Evolutionary conservation across 176 grass and related monocot genomes (phyloP), one percentile per base, ranked within the genome.

Genomic region (Oryza brachyantha): DNA sequence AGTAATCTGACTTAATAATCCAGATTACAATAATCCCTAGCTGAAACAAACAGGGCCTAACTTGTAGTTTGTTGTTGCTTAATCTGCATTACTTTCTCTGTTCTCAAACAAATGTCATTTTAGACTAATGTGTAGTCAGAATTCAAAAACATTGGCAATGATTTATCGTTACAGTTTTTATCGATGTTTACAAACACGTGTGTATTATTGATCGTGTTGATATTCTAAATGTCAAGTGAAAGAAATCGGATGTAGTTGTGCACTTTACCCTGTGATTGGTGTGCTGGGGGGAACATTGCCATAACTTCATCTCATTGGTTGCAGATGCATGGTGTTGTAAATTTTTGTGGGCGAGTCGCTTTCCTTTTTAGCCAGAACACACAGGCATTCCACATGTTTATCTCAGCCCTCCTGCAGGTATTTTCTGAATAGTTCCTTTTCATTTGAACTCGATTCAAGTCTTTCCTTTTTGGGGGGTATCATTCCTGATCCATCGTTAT

Each of bases 311-410:
- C 16, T 75, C 52, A n/a, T 65, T 58, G 2, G 61, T 29, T 82
- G 61, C 84, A 99, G 96, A 87, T 99, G 92, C 84, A 90, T 68
- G 96, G 96, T 37, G 75, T 91, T 68, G 96, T 95, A 21, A 91
- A 91, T 91, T 95, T 94, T 84, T 99, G 91, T 72, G 96, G 96
- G 21, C 82, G 92, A 81, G 78, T 99, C 77, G 82, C 90, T 13
- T 73, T 89, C 68, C 84, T 93, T 78, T 50, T 93, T 36, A 92
- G 86, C 76, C 91, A 97, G 78, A 97, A 97, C 22, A 93, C 86
- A 7, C 94, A 97, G 1, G 94, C 91, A 41, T 97, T 97, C 83
- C 94, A 97, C 75, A 91, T 93, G 91, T 91, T 93, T 69, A 90
- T 91, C 68, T 66, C 60, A 0, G 86, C 94, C 61, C 72, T 97